A percentile compares a stretch with the other conserved stretches of the same genome.
phyloP scores from a whole-genome alignment of 73 alveolate genomes.

The Paraurostyla sp. region DNA sequence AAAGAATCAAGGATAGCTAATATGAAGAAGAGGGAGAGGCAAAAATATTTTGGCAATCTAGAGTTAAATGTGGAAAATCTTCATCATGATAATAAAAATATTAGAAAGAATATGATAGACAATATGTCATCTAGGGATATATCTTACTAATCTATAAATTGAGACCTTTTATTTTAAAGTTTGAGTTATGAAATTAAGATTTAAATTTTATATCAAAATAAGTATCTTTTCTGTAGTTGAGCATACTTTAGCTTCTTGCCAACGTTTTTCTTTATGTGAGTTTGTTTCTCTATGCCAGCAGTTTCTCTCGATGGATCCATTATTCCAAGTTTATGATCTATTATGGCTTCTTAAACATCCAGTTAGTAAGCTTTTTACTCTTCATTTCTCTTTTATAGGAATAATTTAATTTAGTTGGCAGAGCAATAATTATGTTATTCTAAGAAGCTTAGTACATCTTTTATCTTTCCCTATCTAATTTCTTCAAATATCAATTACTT shows the following conservation, averaged over 20 bases:
- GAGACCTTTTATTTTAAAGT: neutral
- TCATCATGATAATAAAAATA: neutral
- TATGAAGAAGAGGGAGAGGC: neutral
- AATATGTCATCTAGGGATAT: no score
- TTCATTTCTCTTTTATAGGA: neutral
- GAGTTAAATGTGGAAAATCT: neutral
- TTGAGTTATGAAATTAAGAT: neutral
- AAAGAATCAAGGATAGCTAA: neutral
- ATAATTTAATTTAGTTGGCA: neutral
- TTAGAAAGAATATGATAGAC: neutral
- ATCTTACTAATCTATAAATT: neutral
- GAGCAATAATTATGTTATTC: neutral
- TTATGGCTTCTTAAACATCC: slow-evolving; percentile 24
- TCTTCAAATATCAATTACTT: neutral
- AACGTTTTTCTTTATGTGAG: slow-evolving; percentile 50
- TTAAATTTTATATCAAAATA: neutral
- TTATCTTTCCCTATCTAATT: neutral
- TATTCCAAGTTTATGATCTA: slow-evolving; percentile 55
- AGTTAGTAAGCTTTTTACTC: neutral
- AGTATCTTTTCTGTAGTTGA: neutral
- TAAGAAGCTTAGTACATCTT: neutral
- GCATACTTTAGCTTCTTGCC: slow-evolving; percentile 57
- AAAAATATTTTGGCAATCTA: neutral
- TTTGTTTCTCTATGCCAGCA: slow-evolving; percentile 60
- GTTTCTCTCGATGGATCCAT: slow-evolving; percentile 62